phyloP scores from a whole-genome alignment of 192 early-diverging fungal genomes.

The Rhizophagus clarus region DNA sequence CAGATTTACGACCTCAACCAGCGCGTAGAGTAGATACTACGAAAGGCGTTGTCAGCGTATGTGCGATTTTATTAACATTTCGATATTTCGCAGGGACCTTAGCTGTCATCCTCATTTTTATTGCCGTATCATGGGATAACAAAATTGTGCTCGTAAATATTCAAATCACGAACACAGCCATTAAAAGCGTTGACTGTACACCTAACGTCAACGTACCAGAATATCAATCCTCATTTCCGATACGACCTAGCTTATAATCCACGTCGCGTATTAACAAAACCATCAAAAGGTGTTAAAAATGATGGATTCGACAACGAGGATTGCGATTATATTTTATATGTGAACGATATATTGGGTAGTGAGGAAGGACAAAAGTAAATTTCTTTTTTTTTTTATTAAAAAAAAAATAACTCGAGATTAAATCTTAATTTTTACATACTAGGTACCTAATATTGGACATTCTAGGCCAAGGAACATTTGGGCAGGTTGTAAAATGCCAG shows the following conservation, averaged over 20 bases:
- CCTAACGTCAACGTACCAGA: constrained; percentile 72
- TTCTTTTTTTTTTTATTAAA: neutral
- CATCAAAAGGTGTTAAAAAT: constrained; percentile 86
- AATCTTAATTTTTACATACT: constrained; percentile 6
- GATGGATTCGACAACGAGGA: constrained; percentile 95
- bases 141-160: constrained; percentile 13
- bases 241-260: constrained; percentile 83
- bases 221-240: constrained; percentile 79
- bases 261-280: constrained; percentile 91
- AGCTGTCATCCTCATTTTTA: neutral
- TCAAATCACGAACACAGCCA: constrained; percentile 39
- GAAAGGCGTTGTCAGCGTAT: constrained; percentile 21
- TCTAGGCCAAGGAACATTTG: constrained; percentile 96
- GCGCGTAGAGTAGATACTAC: neutral
- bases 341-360: constrained; percentile 94
- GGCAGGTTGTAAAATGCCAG: constrained; percentile 96
- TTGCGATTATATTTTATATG: constrained; percentile 94
- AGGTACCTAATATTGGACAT: constrained; percentile 92
- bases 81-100: neutral
- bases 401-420: neutral
- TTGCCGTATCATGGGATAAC: neutral
- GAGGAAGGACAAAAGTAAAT: constrained; percentile 83
- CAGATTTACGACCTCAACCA: constrained; percentile 18
- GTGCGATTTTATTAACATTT: neutral
- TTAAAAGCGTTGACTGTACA: constrained; percentile 57